Evolutionary conservation across 108 stramenopile species (phyloP), one percentile per base, ranked within the genome.

Genomic region (Asterionellopsis glacialis): DNA sequence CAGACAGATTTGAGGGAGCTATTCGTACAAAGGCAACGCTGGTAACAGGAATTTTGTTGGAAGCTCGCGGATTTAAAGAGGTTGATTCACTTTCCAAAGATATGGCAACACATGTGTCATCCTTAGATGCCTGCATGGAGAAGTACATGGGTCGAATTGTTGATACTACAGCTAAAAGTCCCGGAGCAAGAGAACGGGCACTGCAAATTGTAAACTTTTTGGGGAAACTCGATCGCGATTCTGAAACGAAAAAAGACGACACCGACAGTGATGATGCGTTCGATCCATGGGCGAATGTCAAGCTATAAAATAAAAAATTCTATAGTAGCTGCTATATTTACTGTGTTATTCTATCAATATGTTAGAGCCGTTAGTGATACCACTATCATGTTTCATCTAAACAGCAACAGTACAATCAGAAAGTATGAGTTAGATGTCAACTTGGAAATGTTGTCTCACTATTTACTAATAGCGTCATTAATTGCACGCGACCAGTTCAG

Each of bases 1-100:
- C 51, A 33, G 15, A 62, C 4, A 16, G 24, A 18, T 87, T 87
- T 61, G 82, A 87, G 40, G 81, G 77, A 38, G 73, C 85, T 13
- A 82, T 93, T 57, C 85, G 82, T 14, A 85, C 84, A 66, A 82
- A 88, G 48, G 85, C 85, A 19, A 93, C 91, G 11, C 55, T 93
- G 9, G 76, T 83, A 39, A 75, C 73, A 23, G 70, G 73, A 0
- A 69, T 54, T 12, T 23, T 93, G 1, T 73, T 93, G 51, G 84
- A 88, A 59, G 74, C 69, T 1, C 72, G 91, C 21, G 91, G 91
- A 13, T 93, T 93, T 64, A 42, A 59, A 11, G 83, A 84, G 27
- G 83, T 85, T n/a, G 57, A 64, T 22, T 63, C 55, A 33, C 61
- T 93, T 26, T 56, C 69, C 22, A 61, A 52, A 9, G 91, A 93